Evolutionary conservation across 2,329 filamentous ascomycete genomes (phyloP).

Genomic region (Dactylonectria estremocensis): DNA sequence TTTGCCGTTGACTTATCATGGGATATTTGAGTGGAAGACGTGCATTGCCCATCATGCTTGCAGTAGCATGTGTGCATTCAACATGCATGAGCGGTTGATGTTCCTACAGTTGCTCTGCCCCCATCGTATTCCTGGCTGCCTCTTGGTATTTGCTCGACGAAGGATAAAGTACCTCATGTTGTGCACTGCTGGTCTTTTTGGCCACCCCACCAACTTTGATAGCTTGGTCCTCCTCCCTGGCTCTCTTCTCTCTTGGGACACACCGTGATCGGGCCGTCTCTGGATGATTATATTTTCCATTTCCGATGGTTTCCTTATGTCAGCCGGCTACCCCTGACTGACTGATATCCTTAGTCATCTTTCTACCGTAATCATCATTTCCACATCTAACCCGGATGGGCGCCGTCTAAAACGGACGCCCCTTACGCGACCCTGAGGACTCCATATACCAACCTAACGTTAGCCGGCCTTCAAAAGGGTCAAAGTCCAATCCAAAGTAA

Average conservation of each 20-base stretch:
- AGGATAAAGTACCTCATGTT: conserved; percentile 32
- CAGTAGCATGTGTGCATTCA: conserved; percentile 1
- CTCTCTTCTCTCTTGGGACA: conserved; percentile 1
- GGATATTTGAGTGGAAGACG: conserved; percentile 10
- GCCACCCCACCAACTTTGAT: conserved; percentile 29
- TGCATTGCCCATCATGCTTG: not conserved
- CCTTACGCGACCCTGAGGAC: conserved; percentile 7
- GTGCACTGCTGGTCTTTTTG: conserved; percentile 25
- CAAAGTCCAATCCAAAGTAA: conserved; percentile 15
- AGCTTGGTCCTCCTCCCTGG: conserved; percentile 2
- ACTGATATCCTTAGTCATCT: conserved; percentile 1
- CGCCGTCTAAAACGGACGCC: conserved; percentile 17
- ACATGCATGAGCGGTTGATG: not conserved
- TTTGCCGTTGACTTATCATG: conserved; percentile 17
- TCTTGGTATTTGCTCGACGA: conserved; percentile 12
- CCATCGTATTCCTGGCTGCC: conserved; percentile 4
- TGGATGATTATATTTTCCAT: conserved; percentile 31
- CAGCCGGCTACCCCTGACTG: not conserved
- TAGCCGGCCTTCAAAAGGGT: conserved; percentile 12
- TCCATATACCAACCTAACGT: conserved; percentile 15
- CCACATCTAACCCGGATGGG: not conserved
- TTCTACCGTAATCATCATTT: not conserved
- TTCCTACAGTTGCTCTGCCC: conserved; percentile 3
- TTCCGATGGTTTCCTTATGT: conserved; percentile 17
- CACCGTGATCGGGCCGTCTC: conserved; percentile 28